Evolutionary conservation across 1,139 yeast genomes (phyloP).

Genomic region (Pichia sp.): DNA sequence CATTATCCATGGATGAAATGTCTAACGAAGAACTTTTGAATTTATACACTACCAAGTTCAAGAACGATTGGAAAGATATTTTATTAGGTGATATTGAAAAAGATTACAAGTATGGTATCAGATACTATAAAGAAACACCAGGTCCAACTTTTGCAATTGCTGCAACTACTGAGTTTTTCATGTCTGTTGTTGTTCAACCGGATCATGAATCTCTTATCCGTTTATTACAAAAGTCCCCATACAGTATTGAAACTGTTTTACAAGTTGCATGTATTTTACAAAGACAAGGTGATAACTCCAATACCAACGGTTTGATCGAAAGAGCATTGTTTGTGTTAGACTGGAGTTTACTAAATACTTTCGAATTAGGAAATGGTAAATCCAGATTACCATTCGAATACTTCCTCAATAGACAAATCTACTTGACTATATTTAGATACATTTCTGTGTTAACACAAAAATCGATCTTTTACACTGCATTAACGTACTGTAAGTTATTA

Average conservation of each 20-base stretch:
- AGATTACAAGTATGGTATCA: constrained; percentile 49
- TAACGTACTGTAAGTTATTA: constrained; percentile 68
- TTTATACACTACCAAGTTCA: constrained; percentile 40
- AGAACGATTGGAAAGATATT: constrained; percentile 49
- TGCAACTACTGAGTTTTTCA: constrained; percentile 47
- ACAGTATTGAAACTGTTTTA: constrained; percentile 74
- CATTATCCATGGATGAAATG: constrained; percentile 61
- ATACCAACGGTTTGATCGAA: constrained; percentile 71
- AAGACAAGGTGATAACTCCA: constrained; percentile 74
- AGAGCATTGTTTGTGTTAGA: constrained; percentile 79
- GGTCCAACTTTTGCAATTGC: constrained; percentile 38
- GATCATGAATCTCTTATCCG: constrained; percentile 67
- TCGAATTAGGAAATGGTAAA: constrained; percentile 56
- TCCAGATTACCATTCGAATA: constrained; percentile 74
- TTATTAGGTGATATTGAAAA: constrained; percentile 44
- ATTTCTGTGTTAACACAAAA: constrained; percentile 70
- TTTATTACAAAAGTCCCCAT: constrained; percentile 59
- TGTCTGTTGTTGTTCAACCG: constrained; percentile 66
- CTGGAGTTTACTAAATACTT: constrained; percentile 50
- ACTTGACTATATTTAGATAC: constrained; percentile 70
- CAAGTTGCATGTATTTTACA: constrained; percentile 76
- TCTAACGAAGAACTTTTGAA: constrained; percentile 40
- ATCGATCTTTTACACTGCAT: constrained; percentile 76
- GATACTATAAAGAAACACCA: constrained; percentile 51
- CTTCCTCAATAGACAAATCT: constrained; percentile 75